phyloP scores from a whole-genome alignment of 208 protist species.

The Acanthamoeba sp. region DNA sequence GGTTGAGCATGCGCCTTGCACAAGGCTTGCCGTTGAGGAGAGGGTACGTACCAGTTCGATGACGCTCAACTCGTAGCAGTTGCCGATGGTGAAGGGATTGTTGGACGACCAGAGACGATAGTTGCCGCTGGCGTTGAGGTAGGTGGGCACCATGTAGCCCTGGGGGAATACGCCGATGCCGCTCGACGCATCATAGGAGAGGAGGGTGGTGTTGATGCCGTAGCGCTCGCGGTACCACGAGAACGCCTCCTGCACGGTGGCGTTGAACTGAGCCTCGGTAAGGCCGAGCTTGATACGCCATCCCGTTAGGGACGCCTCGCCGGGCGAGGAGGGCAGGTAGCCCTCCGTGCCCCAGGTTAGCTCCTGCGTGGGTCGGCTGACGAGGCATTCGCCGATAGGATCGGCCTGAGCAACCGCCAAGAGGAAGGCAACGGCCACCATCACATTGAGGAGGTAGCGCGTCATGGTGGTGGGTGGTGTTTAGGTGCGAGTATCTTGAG shows the following conservation, averaged over 20 bases:
- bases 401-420: background rate
- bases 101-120: slow-evolving; percentile 11
- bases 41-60: background rate
- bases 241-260: background rate
- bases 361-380: background rate
- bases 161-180: background rate
- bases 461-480: background rate
- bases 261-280: background rate
- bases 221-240: background rate
- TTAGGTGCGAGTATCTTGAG: too few species aligned
- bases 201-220: background rate
- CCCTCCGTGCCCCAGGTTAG: slow-evolving; percentile 6
- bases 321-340: background rate
- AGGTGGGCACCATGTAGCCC: background rate
- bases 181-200: background rate
- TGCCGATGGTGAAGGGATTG: background rate
- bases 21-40: too few species aligned
- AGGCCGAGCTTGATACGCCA: background rate
- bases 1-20: too few species aligned
- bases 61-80: background rate
- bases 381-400: background rate
- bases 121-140: slow-evolving; percentile 32
- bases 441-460: background rate
- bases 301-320: background rate
- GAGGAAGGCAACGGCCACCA: background rate